Conservation (phyloP, 2,329 filamentous ascomycete species). For the Aspergillus unguis region DNA sequence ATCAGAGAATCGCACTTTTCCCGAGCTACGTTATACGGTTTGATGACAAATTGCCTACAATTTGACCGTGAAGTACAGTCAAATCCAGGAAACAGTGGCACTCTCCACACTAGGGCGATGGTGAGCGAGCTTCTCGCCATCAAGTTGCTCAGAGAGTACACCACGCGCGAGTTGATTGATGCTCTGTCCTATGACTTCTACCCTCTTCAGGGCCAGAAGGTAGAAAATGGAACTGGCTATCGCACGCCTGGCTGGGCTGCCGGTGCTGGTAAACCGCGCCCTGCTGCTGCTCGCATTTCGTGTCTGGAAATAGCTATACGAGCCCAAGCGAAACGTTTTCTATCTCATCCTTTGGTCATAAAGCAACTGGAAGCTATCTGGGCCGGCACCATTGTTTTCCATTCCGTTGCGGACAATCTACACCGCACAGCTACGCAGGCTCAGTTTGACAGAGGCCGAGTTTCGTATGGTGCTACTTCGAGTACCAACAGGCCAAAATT, state of each 20-base stretch:
- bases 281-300: constrained; percentile 72
- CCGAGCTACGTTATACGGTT: constrained; percentile 78
- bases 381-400: constrained; percentile 93
- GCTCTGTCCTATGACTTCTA: constrained; percentile 93
- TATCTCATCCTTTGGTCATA: constrained; percentile 86
- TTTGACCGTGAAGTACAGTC: constrained; percentile 83
- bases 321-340: constrained; percentile 85
- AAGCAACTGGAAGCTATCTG: constrained; percentile 96
- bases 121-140: constrained; percentile 89
- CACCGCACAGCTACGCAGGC: constrained; percentile 59
- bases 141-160: constrained; percentile 84
- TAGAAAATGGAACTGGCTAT: constrained; percentile 37
- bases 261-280: constrained; percentile 46
- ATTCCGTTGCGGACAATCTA: constrained; percentile 79
- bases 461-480: constrained; percentile 27
- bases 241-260: constrained; percentile 34
- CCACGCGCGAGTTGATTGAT: constrained; percentile 85
- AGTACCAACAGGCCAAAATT: constrained; percentile 8
- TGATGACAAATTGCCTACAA: constrained; percentile 91
- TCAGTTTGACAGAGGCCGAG: constrained; percentile 18
- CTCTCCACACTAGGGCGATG: constrained; percentile 77
- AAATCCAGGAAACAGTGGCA: constrained; percentile 79
- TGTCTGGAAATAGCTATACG: constrained; percentile 91
- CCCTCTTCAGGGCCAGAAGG: constrained; percentile 75
- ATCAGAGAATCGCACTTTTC: constrained; percentile 81